Conservation (phyloP, 768 basidiomycete genomes). For the Termitomyces sp. region DNA sequence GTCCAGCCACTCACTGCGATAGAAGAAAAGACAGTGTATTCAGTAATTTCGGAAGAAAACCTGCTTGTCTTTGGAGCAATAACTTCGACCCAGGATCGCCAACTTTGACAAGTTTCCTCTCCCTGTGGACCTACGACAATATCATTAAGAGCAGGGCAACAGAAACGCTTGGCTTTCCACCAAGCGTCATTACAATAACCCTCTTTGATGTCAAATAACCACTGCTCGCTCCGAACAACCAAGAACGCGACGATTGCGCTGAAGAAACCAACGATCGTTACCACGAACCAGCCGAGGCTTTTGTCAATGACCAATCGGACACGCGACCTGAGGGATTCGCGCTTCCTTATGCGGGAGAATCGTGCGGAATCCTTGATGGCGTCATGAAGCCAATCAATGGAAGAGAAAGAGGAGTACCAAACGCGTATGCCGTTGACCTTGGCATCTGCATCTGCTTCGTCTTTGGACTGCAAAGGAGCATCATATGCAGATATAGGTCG, state of each 20-base stretch:
- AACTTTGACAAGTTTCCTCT: constrained; percentile 50
- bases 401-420: constrained; percentile 87
- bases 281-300: constrained; percentile 83
- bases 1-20: constrained; percentile 66
- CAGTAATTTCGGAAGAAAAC: constrained; percentile 40
- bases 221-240: constrained; percentile 81
- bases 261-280: constrained; percentile 82
- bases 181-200: constrained; percentile 73
- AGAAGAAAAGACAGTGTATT: constrained; percentile 64
- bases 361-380: constrained; percentile 90
- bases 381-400: constrained; percentile 96
- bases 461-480: constrained; percentile 32
- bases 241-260: constrained; percentile 84
- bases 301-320: constrained; percentile 65
- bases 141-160: constrained; percentile 52
- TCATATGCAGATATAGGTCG: constrained; percentile 77
- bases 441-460: constrained; percentile 46
- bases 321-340: constrained; percentile 65
- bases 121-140: constrained; percentile 4
- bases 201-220: constrained; percentile 89
- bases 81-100: constrained; percentile 71
- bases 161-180: constrained; percentile 77
- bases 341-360: constrained; percentile 63
- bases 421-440: constrained; percentile 85
- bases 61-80: constrained; percentile 30